phyloP scores from a whole-genome alignment of 306 rosid genomes.

The Cyamopsis tetragonoloba region DNA sequence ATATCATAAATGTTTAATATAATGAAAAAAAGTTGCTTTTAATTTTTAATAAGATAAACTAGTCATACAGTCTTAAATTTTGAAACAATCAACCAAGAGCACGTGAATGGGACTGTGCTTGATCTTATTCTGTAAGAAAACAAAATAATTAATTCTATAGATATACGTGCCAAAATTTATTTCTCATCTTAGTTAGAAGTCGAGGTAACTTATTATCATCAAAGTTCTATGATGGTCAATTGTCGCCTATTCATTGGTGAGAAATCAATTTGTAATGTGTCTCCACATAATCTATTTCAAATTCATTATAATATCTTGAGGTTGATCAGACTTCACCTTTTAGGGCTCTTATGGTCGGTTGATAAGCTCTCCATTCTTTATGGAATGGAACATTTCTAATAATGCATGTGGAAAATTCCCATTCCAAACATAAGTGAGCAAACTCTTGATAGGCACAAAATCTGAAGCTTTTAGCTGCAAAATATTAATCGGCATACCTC shows the following conservation, averaged over 20 bases:
- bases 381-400: neutral
- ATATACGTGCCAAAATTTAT: neutral
- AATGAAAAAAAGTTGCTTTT: slow-evolving; percentile 7
- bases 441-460: neutral
- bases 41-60: neutral
- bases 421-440: neutral
- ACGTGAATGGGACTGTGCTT: neutral
- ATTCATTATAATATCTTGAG: neutral
- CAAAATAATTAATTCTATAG: neutral
- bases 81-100: neutral
- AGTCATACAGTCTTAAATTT: neutral
- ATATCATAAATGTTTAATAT: too few species aligned
- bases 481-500: neutral
- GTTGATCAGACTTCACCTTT: neutral
- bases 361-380: neutral
- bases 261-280: slow-evolving; percentile 13
- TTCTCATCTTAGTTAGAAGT: neutral
- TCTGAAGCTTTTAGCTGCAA: neutral
- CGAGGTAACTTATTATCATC: neutral
- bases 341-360: neutral
- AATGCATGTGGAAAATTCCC: neutral
- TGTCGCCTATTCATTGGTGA: neutral
- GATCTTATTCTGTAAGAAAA: neutral
- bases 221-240: neutral
- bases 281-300: neutral